Base-by-base conservation (phyloP, 2,329 filamentous ascomycete genomes). In the Pyrenophora graminea region DNA sequence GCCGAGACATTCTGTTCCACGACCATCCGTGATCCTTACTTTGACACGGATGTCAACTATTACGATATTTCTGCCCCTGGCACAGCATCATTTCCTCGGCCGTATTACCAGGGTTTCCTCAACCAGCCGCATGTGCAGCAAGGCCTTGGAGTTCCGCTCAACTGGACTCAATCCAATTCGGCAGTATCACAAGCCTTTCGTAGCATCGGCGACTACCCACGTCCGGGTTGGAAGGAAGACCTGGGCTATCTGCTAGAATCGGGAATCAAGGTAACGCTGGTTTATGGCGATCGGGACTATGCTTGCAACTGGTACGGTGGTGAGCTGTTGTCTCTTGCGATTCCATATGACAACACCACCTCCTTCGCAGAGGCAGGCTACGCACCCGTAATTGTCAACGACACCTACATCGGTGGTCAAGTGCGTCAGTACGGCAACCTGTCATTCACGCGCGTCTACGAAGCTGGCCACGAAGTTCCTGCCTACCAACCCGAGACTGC, bases 371-470 rank as follows among this genome's bases (percentile, higher is more conserved):
- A 76, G 0, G 85, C 90, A 0, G 89, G 89, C 1, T 94, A 94
- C 67, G 82, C 84, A 0, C 84, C 87, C 12, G 85, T 94, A 55
- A 76, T 85, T 10, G 84, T 89, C 34, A 89, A 90, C 66, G 80
- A 79, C 21, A 79, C 81, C 6, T 87, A 88, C 71, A 83, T 85
- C 65, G 89, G 84, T 44, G 90, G 90, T 17, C 82, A 84, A 48
- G 89, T 90, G 0, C 82, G 89, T 3, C 89, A 94, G 70, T 89
- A 84, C 62, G 89, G 87, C 9, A 92, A 92, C 48, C 68, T 83
- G 6, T 77, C 72, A 30, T 82, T 82, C 63, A 74, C 74, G 5
- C 74, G 79, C 12, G 74, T 82, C 47, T 83, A 80, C 61, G 74
- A 82, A 58, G 74, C 80, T 1, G 80, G 80, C 3, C 81, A 83